These are phyloP conservation scores for Penicillium sp. DNA, from an alignment of 2,329 filamentous ascomycete genomes.

Conservation along the genomic window DNA sequence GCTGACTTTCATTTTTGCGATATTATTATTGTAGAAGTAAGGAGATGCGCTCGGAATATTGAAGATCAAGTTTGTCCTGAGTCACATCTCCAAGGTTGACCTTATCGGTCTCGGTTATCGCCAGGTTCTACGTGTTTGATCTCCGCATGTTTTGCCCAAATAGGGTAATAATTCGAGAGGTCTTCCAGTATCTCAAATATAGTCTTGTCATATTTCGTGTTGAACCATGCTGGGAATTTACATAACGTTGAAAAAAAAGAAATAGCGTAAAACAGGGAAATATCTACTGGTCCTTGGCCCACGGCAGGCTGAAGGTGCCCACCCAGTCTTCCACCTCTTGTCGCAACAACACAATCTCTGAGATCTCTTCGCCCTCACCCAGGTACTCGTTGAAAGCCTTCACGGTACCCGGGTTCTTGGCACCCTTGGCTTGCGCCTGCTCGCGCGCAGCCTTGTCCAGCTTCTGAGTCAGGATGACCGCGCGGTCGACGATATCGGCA, in stretches of 20 bases:
- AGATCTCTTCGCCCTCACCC: conserved; percentile 68
- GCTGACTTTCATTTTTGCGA: conserved; percentile 36
- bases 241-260: conserved; percentile 11
- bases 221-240: conserved; percentile 21
- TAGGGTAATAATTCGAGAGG: background rate
- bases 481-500: conserved; percentile 77
- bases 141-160: background rate
- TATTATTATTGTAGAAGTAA: background rate
- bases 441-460: conserved; percentile 63
- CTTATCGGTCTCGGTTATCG: conserved; percentile 10
- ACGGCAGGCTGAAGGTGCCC: conserved; percentile 81
- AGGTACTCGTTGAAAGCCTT: conserved; percentile 97
- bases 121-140: conserved; percentile 1
- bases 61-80: too few species aligned
- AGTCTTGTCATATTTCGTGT: conserved; percentile 22
- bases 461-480: conserved; percentile 70
- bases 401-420: conserved; percentile 95
- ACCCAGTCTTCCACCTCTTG: conserved; percentile 91
- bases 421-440: conserved; percentile 74
- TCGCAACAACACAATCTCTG: conserved; percentile 77
- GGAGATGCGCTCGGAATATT: too few species aligned
- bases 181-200: conserved; percentile 3
- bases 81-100: background rate
- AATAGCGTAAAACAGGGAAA: background rate
- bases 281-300: conserved; percentile 56